Percentiles rank a stretch among this genome's conserved stretches.
phyloP scores from a whole-genome alignment of 768 basidiomycete species.

The Hericium rajendrae region DNA sequence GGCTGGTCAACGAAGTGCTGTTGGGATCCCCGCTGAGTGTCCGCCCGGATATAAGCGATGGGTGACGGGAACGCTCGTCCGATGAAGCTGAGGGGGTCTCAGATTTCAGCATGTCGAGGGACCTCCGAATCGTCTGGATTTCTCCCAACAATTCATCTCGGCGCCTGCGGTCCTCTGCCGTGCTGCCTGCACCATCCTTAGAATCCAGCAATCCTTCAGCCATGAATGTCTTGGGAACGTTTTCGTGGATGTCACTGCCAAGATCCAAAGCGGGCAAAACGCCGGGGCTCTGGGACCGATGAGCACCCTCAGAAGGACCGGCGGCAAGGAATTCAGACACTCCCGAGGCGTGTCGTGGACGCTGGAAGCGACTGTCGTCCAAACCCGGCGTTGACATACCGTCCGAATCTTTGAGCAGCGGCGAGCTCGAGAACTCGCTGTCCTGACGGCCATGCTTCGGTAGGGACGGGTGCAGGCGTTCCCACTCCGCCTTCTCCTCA shows the following conservation, averaged over 20 bases:
- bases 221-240: constrained; percentile 67
- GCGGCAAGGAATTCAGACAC: constrained; percentile 68
- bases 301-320: constrained; percentile 52
- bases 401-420: constrained; percentile 51
- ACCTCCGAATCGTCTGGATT: constrained; percentile 70
- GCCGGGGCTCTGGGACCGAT: constrained; percentile 43
- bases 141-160: constrained; percentile 68
- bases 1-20: constrained; percentile 39
- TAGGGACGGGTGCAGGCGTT: constrained; percentile 67
- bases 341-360: constrained; percentile 53
- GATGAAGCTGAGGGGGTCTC: constrained; percentile 56
- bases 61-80: constrained; percentile 39
- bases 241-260: constrained; percentile 62
- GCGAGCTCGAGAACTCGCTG: constrained; percentile 53
- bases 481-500: constrained; percentile 77
- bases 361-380: constrained; percentile 42
- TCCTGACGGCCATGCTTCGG: constrained; percentile 51
- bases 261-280: constrained; percentile 66
- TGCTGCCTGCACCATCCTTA: constrained; percentile 17
- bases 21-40: constrained; percentile 62
- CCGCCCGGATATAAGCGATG: constrained; percentile 57
- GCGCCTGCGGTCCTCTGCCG: constrained; percentile 47
- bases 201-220: constrained; percentile 19
- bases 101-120: constrained; percentile 65
- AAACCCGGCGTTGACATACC: constrained; percentile 31